Evolutionary conservation across 371 early-diverging fungal species (phyloP).

Genomic region (Synchytrium microbalum): DNA sequence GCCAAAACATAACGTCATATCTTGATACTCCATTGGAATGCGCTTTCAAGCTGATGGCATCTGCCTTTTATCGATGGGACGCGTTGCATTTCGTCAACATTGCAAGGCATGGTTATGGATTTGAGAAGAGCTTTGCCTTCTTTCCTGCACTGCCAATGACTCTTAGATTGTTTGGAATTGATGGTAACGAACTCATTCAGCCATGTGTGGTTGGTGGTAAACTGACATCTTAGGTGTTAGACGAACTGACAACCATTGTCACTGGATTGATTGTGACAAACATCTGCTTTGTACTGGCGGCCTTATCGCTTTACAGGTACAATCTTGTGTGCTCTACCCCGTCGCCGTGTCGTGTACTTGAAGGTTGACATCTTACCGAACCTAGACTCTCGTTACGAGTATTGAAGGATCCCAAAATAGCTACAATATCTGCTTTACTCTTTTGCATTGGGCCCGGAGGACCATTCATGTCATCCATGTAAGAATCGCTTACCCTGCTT

Average conservation of each 20-base stretch:
- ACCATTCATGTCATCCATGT: slow-evolving; percentile 82
- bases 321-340: neutral
- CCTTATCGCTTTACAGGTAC: slow-evolving; percentile 64
- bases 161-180: slow-evolving; percentile 38
- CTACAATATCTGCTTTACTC: slow-evolving; percentile 58
- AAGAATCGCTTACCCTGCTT: slow-evolving; percentile 12
- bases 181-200: slow-evolving; percentile 1
- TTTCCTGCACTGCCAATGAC: slow-evolving; percentile 75
- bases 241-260: slow-evolving; percentile 25
- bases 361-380: no score
- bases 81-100: slow-evolving; percentile 81
- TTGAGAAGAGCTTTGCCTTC: slow-evolving; percentile 89
- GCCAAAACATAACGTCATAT: neutral
- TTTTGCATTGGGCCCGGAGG: slow-evolving; percentile 71
- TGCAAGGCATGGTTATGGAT: slow-evolving; percentile 70
- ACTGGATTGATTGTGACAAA: slow-evolving; percentile 68
- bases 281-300: slow-evolving; percentile 64
- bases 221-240: neutral
- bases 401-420: slow-evolving; percentile 27
- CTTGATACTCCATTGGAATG: neutral
- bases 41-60: neutral
- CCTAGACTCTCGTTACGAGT: slow-evolving; percentile 15
- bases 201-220: slow-evolving; percentile 3
- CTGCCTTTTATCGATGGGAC: slow-evolving; percentile 82
- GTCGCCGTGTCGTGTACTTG: no score